Conservation (phyloP, 179 eudicot genomes). For the Pouteria campechiana region DNA sequence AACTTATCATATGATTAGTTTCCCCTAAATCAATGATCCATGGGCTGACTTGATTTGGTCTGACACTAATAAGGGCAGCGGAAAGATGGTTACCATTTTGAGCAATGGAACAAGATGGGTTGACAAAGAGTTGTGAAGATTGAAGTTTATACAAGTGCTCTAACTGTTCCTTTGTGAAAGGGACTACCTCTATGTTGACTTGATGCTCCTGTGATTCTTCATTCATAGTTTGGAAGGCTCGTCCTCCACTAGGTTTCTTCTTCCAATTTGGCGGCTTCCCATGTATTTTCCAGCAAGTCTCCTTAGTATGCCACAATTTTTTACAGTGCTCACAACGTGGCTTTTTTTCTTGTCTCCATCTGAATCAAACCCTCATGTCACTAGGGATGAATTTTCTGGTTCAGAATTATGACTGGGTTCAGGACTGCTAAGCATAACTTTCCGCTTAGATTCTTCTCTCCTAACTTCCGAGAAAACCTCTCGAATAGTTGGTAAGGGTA, state of each 20-base stretch:
- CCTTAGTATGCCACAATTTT: no score
- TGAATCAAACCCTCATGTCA: background rate
- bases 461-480: background rate
- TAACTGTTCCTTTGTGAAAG: background rate
- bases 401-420: background rate
- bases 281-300: no score
- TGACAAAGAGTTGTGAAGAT: background rate
- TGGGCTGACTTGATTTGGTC: background rate
- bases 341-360: background rate
- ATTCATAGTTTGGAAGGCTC: no score
- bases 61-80: background rate
- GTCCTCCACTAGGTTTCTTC: no score
- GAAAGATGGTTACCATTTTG: background rate
- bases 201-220: no score
- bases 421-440: no score
- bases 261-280: no score
- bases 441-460: background rate
- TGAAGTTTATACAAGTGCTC: background rate
- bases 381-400: background rate
- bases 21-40: background rate
- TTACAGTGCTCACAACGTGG: no score
- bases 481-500: background rate
- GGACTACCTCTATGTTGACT: background rate
- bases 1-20: background rate
- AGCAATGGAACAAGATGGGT: background rate